phyloP scores from a whole-genome alignment of 768 basidiomycete genomes.

The Lactarius psammicola region DNA sequence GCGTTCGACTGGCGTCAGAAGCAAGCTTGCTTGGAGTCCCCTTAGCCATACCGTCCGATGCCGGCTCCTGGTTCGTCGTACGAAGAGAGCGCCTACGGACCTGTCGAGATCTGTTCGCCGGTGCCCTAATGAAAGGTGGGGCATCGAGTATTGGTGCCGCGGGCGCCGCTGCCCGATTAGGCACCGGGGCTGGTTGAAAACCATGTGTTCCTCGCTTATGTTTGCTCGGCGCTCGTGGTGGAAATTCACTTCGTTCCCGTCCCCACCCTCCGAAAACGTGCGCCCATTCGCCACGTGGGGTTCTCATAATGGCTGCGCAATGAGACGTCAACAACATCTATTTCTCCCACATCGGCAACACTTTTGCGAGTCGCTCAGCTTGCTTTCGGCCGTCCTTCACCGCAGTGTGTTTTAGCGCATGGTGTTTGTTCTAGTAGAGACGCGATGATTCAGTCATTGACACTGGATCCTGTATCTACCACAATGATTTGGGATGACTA shows the following conservation, averaged over 20 bases:
- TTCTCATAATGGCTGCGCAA: background rate
- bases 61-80: constrained; percentile 79
- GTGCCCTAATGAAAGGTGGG: constrained; percentile 34
- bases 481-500: background rate
- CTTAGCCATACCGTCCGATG: constrained; percentile 69
- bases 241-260: background rate
- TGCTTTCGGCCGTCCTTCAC: background rate
- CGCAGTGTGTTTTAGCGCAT: background rate
- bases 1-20: constrained; percentile 54
- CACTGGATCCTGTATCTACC: constrained; percentile 1
- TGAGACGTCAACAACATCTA: background rate
- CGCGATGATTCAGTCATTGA: background rate
- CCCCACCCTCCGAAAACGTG: background rate
- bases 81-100: constrained; percentile 61
- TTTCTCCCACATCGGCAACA: background rate
- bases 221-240: background rate
- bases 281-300: background rate
- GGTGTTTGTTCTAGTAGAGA: background rate
- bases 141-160: constrained; percentile 30
- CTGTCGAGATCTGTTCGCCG: constrained; percentile 36
- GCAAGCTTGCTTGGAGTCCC: constrained; percentile 62
- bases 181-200: constrained; percentile 22
- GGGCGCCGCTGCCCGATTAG: constrained; percentile 26
- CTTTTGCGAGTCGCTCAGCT: background rate
- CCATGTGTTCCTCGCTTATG: background rate